Evolutionary conservation across 257 asterid species (phyloP).

Genomic region (Cordia subcordata): DNA sequence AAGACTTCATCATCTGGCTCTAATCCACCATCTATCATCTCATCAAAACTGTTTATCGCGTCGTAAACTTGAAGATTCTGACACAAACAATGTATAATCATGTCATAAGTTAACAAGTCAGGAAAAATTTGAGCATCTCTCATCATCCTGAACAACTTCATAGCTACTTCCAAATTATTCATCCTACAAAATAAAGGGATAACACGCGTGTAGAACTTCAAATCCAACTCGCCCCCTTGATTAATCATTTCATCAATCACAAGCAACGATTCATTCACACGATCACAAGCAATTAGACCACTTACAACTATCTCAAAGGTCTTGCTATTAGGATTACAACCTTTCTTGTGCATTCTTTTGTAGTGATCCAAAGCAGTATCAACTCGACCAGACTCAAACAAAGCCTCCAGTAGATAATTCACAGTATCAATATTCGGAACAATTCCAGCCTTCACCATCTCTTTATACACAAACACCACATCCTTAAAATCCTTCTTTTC

Average conservation of each 20-base stretch:
- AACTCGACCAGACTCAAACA: conserved; percentile 57
- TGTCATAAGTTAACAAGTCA: conserved; percentile 37
- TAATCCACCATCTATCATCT: conserved; percentile 46
- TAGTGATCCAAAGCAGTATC: conserved; percentile 68
- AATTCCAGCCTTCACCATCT: conserved; percentile 71
- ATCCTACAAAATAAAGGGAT: conserved; percentile 52
- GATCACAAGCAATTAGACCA: conserved; percentile 52
- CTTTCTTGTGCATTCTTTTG: conserved; percentile 62
- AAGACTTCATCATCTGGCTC: conserved; percentile 35
- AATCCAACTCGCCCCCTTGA: conserved; percentile 41
- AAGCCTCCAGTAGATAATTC: conserved; percentile 66
- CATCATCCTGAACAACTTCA: conserved; percentile 51
- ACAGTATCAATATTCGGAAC: conserved; percentile 56
- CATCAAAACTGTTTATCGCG: conserved; percentile 48
- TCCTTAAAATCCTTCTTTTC: conserved; percentile 61
- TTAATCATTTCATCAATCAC: conserved; percentile 57
- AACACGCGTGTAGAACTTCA: conserved; percentile 37
- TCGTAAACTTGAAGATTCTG: conserved; percentile 51
- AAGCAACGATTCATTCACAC: conserved; percentile 43
- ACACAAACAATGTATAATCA: conserved; percentile 57
- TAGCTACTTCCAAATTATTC: conserved; percentile 38
- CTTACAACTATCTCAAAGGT: conserved; percentile 61
- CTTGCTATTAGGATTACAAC: conserved; percentile 61
- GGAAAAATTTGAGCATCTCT: conserved; percentile 44
- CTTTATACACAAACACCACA: conserved; percentile 78